Percentiles rank a stretch among this genome's conserved stretches.
Evolutionary conservation across 352 stramenopile species (phyloP).

Genomic region (Globisporangium alternatum): DNA sequence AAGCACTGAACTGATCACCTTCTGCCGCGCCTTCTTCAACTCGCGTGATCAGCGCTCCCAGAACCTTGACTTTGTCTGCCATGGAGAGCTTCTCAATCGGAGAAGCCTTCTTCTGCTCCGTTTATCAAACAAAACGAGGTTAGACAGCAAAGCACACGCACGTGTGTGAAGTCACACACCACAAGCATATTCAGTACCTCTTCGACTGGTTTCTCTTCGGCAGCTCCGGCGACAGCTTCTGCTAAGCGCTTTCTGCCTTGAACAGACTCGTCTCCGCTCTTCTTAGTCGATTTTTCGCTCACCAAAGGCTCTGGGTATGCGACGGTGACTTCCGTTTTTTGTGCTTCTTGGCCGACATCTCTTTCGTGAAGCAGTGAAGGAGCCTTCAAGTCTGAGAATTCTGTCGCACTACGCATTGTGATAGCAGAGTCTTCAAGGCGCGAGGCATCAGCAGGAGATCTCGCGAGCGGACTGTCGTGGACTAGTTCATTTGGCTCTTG

Average conservation of each 20-base stretch:
- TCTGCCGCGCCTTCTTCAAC: conserved; percentile 62
- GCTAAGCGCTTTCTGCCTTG: neutral
- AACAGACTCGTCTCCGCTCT: neutral
- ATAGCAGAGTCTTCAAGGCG: too few species aligned
- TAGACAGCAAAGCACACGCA: neutral
- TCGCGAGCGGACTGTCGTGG: neutral
- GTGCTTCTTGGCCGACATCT: neutral
- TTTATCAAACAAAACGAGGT: conserved; percentile 1
- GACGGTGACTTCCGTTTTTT: neutral
- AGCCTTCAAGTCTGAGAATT: too few species aligned
- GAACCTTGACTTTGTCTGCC: conserved; percentile 51
- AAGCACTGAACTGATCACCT: conserved; percentile 41
- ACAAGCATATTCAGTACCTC: conserved; percentile 4
- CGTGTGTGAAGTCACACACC: neutral
- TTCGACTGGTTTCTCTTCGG: neutral
- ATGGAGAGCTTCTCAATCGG: conserved; percentile 42
- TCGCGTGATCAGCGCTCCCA: conserved; percentile 48
- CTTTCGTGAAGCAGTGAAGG: too few species aligned
- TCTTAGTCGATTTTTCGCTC: neutral
- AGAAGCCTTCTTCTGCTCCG: conserved; percentile 7
- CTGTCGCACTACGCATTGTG: too few species aligned
- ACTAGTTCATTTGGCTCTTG: neutral
- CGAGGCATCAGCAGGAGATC: neutral
- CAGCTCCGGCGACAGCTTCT: neutral
- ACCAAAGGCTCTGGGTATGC: neutral